Conservation (phyloP, 345 rosid genomes). For the Citrus hindsii region DNA sequence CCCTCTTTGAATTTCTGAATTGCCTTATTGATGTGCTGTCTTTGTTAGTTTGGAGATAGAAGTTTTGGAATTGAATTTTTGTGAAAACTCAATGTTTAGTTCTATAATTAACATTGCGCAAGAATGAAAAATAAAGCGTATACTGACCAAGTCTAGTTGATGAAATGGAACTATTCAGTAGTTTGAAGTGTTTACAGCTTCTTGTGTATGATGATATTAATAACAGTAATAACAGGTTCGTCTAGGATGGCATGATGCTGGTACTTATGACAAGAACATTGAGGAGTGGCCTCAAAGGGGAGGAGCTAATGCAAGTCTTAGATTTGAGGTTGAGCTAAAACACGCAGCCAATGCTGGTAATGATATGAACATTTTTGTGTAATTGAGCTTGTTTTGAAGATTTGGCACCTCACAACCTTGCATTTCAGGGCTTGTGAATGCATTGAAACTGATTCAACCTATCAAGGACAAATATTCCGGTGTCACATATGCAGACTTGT, state of each 20-base stretch:
- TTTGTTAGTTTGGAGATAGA: neutral
- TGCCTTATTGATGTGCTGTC: neutral
- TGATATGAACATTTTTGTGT: neutral
- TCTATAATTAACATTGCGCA: too few species aligned
- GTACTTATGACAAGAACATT: conserved; percentile 86
- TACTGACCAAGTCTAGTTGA: neutral
- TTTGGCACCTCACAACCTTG: conserved; percentile 13
- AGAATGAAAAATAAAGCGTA: too few species aligned
- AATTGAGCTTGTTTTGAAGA: conserved; percentile 1
- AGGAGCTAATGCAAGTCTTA: conserved; percentile 92
- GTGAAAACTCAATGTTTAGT: neutral
- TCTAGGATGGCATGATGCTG: conserved; percentile 96
- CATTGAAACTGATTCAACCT: conserved; percentile 69
- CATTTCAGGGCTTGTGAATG: conserved; percentile 76
- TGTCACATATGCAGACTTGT: conserved; percentile 83
- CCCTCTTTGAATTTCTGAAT: neutral
- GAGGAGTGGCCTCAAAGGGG: conserved; percentile 92
- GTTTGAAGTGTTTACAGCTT: neutral
- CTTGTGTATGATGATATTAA: neutral
- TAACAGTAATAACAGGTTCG: conserved; percentile 67
- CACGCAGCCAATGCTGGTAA: conserved; percentile 97
- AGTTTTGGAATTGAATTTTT: neutral
- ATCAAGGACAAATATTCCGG: conserved; percentile 82
- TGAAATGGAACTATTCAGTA: neutral
- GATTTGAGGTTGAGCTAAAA: conserved; percentile 87